Percentiles rank a stretch among this genome's conserved stretches.
Evolutionary conservation across 306 rosid genomes (phyloP).

Genomic region (Lotus japonicus): DNA sequence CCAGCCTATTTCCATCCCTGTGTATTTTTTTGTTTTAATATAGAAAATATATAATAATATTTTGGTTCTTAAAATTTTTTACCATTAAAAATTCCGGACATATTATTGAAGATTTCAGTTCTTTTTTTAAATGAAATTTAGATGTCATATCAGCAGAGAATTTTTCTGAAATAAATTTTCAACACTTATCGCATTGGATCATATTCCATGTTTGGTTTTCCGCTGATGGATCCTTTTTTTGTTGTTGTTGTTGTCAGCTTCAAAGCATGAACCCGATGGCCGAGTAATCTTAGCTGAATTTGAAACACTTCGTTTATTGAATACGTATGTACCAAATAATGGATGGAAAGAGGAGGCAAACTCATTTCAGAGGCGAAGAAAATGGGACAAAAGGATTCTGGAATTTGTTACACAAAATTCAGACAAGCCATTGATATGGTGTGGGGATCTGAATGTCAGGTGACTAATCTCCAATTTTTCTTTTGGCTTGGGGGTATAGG

Average conservation of each 20-base stretch:
- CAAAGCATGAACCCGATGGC: constrained; percentile 93
- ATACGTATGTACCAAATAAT: constrained; percentile 89
- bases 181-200: constrained; percentile 1
- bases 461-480: constrained; percentile 21
- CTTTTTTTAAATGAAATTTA: not conserved
- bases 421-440: constrained; percentile 96
- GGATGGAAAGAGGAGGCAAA: constrained; percentile 98
- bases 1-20: not conserved
- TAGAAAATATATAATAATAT: not conserved
- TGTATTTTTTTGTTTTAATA: not conserved
- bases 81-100: not conserved
- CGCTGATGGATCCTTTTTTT: constrained; percentile 14
- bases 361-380: constrained; percentile 90
- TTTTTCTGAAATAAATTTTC: not conserved
- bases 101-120: constrained; percentile 1
- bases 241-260: constrained; percentile 49
- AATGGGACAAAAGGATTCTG: constrained; percentile 90
- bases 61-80: not conserved
- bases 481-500: constrained; percentile 5
- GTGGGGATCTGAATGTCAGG: constrained; percentile 99
- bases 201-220: constrained; percentile 9
- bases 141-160: not conserved
- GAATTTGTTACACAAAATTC: constrained; percentile 70
- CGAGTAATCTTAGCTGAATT: constrained; percentile 91
- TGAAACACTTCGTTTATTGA: constrained; percentile 67